Evolutionary conservation across 176 grass and related monocot genomes (phyloP), one percentile per base, ranked within the genome.

Genomic region (Aegilops tauschii): DNA sequence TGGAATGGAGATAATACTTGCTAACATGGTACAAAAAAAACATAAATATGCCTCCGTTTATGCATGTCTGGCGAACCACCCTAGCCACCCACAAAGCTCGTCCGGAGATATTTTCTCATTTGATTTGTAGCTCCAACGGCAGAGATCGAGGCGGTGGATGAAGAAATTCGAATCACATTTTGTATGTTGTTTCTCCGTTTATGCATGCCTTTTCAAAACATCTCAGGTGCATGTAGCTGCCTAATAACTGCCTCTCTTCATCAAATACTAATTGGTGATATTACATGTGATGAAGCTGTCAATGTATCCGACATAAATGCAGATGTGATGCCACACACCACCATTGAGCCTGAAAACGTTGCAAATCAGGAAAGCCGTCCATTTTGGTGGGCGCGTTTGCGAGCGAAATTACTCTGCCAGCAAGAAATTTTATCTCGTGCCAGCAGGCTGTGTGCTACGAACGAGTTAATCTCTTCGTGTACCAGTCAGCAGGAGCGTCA

Each of bases 381-480:
- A 25, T 94, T 92, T 47, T 85, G 84, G 23, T 90, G 65, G 84
- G 87, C 87, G 37, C 73, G 77, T 32, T 92, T 82, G n/a, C 90
- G 77, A 76, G 87, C 92, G 65, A 94, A 92, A 78, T 49, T 90
- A 31, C 82, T 87, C 36, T 37, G 1, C 76, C 84, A 90, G 59
- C 90, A 90, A 85, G 93, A 92, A 35, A 89, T 44, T 28, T 92
- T 14, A 92, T 78, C 49, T 92, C 25, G 72, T 86, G 64, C 81
- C 88, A 4, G 82, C 87, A 69, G 71, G 30, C 23, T 79, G 61
- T 58, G 72, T 94, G 9, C 44, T 49, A 5, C 45, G 4, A 5
- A 49, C 45, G 12, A 49, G 45, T 13, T 49, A 49, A 49, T 49
- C 45, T 49, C 12, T 49, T 49, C 12, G 12, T 14, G 45, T 13